Evolutionary conservation across 1,284 basidiomycete genomes (phyloP), one percentile per base, ranked within the genome.

Genomic region (Trichosporon faecale): DNA sequence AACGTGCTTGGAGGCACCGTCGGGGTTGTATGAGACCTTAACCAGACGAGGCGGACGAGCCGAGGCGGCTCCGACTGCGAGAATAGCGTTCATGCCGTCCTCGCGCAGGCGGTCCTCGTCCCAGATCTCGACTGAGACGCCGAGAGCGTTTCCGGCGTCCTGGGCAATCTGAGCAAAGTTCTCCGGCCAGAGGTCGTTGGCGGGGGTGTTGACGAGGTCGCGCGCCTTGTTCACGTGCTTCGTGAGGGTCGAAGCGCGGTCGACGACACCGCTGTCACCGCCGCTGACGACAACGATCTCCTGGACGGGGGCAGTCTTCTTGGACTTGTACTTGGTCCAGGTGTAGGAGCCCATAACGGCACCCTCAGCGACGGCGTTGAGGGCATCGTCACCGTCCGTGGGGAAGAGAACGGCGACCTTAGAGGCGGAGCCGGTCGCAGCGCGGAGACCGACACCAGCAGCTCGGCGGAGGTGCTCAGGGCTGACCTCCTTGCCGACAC

Each of bases 1-100:
- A 18, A 70, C 27, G 64, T 68, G 69, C 67, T 64, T 70, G 46
- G 46, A 27, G 49, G 57, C 57, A n/a, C 64, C 65, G 8, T 49
- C 55, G 44, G 66, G 66, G 8, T 60, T 63, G 69, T 70, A 70
- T 14, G 69, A 40, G 25, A 70, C 64, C 64, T 68, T 70, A 66
- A 70, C 66, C 21, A 70, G 57, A 3, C 69, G 66, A 7, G 69
- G 69, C 8, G 31, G 31, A 52, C 40, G 66, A 23, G n/a, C n/a
- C 8, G 66, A 66, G 5, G 64, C 69, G 3, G 31, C 2, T 9
- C 69, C 69, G 21, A 70, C 69, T 11, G 18, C 52, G 25, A 61
- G 33, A 46, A 70, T 64, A 23, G 27, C 49, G 25, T 18, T 23
- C 40, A 68, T 49, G 37, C 46, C 46, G 23, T 70, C 69, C 23